phyloP scores from a whole-genome alignment of 75 land plant species.

The Pinus taeda region DNA sequence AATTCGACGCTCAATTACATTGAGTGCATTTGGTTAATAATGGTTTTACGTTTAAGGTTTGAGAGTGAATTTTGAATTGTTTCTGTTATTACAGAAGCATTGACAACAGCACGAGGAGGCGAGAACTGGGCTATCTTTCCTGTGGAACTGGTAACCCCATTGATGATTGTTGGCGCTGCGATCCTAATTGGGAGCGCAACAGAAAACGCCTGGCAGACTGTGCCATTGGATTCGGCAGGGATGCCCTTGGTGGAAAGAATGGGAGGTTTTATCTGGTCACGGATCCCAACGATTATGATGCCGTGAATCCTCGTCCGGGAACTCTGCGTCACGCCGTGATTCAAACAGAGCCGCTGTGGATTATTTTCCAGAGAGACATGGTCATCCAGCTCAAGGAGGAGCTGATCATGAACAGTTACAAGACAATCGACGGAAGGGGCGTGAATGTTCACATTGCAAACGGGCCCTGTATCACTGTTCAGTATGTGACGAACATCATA shows the following conservation, averaged over 20 bases:
- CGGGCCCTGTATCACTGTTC: not conserved
- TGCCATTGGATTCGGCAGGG: slow-evolving; percentile 7
- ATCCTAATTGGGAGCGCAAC: slow-evolving; percentile 43
- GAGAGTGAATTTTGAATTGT: too few species aligned
- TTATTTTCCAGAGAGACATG: slow-evolving; percentile 8
- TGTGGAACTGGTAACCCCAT: not conserved
- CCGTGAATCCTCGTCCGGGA: not conserved
- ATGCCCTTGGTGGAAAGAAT: slow-evolving; percentile 6
- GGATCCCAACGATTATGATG: not conserved
- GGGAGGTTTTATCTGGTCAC: slow-evolving; percentile 10
- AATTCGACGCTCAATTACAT: too few species aligned
- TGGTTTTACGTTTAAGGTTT: too few species aligned
- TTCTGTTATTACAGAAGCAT: too few species aligned
- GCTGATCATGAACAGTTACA: slow-evolving; percentile 1
- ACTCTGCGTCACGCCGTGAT: not conserved
- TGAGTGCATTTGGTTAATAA: too few species aligned
- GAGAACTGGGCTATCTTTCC: slow-evolving; percentile 27
- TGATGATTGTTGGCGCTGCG: slow-evolving; percentile 47
- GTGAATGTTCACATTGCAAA: not conserved
- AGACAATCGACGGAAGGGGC: slow-evolving; percentile 15
- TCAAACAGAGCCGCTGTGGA: slow-evolving; percentile 6
- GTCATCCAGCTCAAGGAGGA: slow-evolving; percentile 7
- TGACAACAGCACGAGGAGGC: slow-evolving; percentile 11
- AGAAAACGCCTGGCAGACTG: slow-evolving; percentile 51
- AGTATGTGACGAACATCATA: slow-evolving; percentile 8